Conservation (phyloP, 129 eudicot genomes). For the Mikania micrantha region DNA sequence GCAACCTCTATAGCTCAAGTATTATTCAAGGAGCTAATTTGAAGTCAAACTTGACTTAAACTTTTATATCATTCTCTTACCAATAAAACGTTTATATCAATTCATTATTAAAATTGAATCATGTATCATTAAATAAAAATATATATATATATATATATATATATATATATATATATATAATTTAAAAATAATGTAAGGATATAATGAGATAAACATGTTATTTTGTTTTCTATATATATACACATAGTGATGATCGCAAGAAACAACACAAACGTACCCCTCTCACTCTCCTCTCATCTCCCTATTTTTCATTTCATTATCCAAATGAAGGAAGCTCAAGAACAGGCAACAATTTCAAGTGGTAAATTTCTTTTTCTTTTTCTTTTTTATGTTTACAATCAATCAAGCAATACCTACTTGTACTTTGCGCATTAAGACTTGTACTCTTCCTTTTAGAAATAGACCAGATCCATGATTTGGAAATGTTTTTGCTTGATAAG, state of each 20-base stretch:
- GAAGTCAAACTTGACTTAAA: too few relatives aligned
- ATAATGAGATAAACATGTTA: neutral
- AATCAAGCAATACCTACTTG: neutral
- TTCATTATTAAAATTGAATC: neutral
- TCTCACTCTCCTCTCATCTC: neutral
- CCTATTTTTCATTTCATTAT: neutral
- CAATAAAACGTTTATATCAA: too few relatives aligned
- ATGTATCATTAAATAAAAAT: neutral
- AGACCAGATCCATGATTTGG: too few relatives aligned
- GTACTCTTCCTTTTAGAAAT: neutral
- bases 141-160: too few relatives aligned
- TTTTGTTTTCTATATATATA: neutral
- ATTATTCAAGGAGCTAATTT: neutral
- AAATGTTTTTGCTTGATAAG: too few relatives aligned
- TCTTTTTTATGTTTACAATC: neutral
- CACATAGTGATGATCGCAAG: neutral
- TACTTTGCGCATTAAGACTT: neutral
- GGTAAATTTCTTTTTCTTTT: neutral
- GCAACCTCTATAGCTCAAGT: too few relatives aligned
- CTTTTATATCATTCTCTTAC: too few relatives aligned
- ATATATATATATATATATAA: neutral
- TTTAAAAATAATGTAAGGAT: neutral
- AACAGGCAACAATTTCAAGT: neutral
- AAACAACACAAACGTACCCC: too few relatives aligned
- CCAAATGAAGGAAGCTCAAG: conserved; percentile 11